Conservation (phyloP, 805 yeast genomes). For the Kluyveromyces lactis region DNA sequence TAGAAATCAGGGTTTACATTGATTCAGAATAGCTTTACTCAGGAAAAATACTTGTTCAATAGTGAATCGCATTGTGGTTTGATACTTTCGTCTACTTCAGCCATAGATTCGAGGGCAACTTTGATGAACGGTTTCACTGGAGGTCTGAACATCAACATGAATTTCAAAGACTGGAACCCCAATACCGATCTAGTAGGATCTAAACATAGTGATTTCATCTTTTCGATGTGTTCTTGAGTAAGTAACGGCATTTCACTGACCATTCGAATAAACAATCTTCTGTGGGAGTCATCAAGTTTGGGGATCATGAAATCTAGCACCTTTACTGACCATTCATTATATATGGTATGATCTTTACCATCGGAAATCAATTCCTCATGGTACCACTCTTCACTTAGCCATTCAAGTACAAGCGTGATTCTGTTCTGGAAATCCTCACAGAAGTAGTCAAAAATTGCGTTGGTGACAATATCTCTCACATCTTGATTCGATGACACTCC, state of each 20-base stretch:
- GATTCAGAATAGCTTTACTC: too few species aligned
- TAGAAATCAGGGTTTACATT: too few species aligned
- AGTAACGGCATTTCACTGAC: slow-evolving; percentile 82
- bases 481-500: slow-evolving; percentile 47
- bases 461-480: slow-evolving; percentile 56
- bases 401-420: slow-evolving; percentile 70
- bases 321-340: slow-evolving; percentile 60
- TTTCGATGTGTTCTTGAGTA: slow-evolving; percentile 49
- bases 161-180: slow-evolving; percentile 78
- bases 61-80: slow-evolving; percentile 22
- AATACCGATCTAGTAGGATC: slow-evolving; percentile 78
- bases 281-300: slow-evolving; percentile 71
- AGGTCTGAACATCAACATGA: slow-evolving; percentile 81
- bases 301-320: slow-evolving; percentile 77
- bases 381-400: slow-evolving; percentile 96
- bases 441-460: slow-evolving; percentile 63
- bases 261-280: slow-evolving; percentile 71
- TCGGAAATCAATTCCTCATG: slow-evolving; percentile 33
- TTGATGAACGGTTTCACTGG: slow-evolving; percentile 48
- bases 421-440: slow-evolving; percentile 63
- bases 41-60: slow-evolving; percentile 17
- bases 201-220: slow-evolving; percentile 63
- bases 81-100: slow-evolving; percentile 18
- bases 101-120: slow-evolving; percentile 21
- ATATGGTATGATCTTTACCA: slow-evolving; percentile 33